Evolutionary conservation across 108 stramenopile species (phyloP).

Genomic region (Ochromonas danica): DNA sequence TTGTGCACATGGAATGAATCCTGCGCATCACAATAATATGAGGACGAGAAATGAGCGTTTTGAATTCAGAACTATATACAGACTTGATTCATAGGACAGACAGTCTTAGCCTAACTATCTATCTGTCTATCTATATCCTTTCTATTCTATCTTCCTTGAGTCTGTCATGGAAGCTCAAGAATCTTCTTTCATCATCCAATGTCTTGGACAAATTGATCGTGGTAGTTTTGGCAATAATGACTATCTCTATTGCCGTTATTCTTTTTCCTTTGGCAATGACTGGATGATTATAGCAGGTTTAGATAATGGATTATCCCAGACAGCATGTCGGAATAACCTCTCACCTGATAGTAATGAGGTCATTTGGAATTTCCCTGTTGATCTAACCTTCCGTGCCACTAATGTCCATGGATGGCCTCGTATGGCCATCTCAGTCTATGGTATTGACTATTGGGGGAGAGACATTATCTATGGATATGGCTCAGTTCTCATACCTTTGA

Average conservation of each 20-base stretch:
- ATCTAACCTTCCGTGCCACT: conserved; percentile 71
- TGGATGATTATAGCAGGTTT: conserved; percentile 71
- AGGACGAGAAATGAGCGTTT: too few species aligned
- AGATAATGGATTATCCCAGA: conserved; percentile 60
- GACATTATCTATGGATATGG: conserved; percentile 75
- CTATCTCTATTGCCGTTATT: conserved; percentile 72
- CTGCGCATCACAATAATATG: too few species aligned
- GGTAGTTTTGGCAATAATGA: conserved; percentile 52
- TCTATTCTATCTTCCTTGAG: too few species aligned
- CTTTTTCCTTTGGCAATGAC: conserved; percentile 69
- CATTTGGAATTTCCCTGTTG: conserved; percentile 84
- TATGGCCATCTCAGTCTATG: conserved; percentile 65
- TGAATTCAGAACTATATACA: too few species aligned
- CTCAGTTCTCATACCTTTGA: conserved; percentile 65
- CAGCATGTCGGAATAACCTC: conserved; percentile 44
- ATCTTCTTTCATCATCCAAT: background rate
- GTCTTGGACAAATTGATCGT: conserved; percentile 60
- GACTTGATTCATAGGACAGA: too few species aligned
- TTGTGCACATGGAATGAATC: too few species aligned
- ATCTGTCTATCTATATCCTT: too few species aligned
- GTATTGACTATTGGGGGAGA: conserved; percentile 70
- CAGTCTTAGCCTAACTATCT: too few species aligned
- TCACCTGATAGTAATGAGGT: conserved; percentile 50
- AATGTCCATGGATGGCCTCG: conserved; percentile 83
- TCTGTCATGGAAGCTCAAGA: background rate